Evolutionary conservation across 148 eudicot genomes (phyloP), one percentile per base, ranked within the genome.

Genomic region (Rhododendron molle): DNA sequence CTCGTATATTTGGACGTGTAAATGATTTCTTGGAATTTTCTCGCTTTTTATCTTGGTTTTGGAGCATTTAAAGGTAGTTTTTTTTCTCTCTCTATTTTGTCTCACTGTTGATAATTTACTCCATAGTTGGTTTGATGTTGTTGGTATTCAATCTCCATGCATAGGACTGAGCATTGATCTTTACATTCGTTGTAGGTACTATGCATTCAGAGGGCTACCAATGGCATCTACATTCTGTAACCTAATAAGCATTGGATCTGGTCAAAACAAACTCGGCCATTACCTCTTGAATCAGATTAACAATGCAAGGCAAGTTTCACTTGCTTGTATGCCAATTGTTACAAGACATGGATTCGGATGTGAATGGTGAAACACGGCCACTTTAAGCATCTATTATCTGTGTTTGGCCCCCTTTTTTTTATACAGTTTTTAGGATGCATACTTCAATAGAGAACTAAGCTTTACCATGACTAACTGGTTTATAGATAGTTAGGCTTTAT

Each of bases 221-320:
- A 84, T 84, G 86, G 86, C 86, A 50, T n/a, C 72, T 21, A 36
- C 81, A 74, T 76, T 76, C 38, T 84, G 71, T 54, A 84, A 36
- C 86, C 7, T 38, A 21, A 76, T 46, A 40, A 28, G 16, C 7
- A 3, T 26, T 74, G 86, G 72, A 54, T 84, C 71, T 76, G 85
- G 36, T 9, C n/a, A 44, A 16, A 76, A 52, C 79, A 83, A 32
- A 23, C 85, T 83, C 21, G 7, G 4, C 20, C 26, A 73, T 28
- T 52, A 28, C 76, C 49, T n/a, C 49, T 46, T 14, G 26, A 84
- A 74, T 69, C 81, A 23, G 30, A n/a, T 26, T 6, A 23, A 73
- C 46, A 36, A 58, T 56, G 30, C 43, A 18, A 71, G 77, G 78
- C 78, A 69, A 69, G 85, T 43, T 40, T 26, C 76, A 14, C 49